These are phyloP conservation scores for Talaromyces stipitatus DNA, from an alignment of 495 filamentous ascomycete genomes.

Conservation along the genomic window DNA sequence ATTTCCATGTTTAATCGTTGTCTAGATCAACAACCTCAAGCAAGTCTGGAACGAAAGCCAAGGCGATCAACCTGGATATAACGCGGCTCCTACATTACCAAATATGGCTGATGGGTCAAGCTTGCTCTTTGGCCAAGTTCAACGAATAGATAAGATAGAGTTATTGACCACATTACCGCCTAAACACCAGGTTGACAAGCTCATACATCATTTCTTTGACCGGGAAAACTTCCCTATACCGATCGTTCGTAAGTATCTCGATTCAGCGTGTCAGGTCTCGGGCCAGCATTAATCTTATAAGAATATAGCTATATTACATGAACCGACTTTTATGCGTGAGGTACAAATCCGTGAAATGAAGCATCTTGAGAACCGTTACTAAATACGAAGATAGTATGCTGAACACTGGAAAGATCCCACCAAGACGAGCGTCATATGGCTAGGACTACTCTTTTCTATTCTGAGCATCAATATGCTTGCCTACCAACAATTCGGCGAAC, in stretches of 20 bases:
- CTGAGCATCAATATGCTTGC: slow-evolving; percentile 86
- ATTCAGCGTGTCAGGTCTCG: background rate
- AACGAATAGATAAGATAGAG: slow-evolving; percentile 2
- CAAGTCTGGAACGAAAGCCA: slow-evolving; percentile 4
- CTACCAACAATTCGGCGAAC: slow-evolving; percentile 81
- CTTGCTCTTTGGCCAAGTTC: slow-evolving; percentile 2
- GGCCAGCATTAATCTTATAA: background rate
- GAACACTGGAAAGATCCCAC: slow-evolving; percentile 80
- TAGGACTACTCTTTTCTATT: slow-evolving; percentile 81
- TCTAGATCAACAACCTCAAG: slow-evolving; percentile 6
- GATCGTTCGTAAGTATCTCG: slow-evolving; percentile 1
- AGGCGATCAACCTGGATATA: background rate
- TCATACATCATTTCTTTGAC: slow-evolving; percentile 3
- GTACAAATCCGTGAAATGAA: background rate
- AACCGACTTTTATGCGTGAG: slow-evolving; percentile 6
- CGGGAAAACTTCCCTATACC: background rate
- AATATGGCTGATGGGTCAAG: slow-evolving; percentile 6
- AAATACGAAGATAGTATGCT: slow-evolving; percentile 51
- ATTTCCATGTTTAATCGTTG: background rate
- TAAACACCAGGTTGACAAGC: background rate
- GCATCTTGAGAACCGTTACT: background rate
- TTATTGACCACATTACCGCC: background rate
- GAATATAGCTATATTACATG: background rate
- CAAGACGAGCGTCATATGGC: slow-evolving; percentile 77
- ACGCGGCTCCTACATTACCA: background rate